These are phyloP conservation scores for Peronosclerospora sorghi DNA, from an alignment of 352 stramenopile species.

Conservation along the genomic window DNA sequence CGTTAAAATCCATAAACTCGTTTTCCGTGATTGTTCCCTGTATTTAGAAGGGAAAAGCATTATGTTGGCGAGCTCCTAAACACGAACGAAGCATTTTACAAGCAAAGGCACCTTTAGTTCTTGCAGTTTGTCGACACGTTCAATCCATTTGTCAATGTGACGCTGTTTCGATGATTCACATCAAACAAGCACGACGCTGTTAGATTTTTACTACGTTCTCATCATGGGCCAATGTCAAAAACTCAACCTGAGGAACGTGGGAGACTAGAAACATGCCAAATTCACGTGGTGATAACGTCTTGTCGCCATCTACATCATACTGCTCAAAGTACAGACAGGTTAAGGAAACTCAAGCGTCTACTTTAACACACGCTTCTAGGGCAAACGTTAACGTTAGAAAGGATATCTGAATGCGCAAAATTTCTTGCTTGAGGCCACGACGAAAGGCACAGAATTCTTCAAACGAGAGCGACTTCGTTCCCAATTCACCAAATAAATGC, in stretches of 20 bases:
- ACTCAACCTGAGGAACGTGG: slow-evolving; percentile 62
- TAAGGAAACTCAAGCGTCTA: slow-evolving; percentile 22
- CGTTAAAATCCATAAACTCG: slow-evolving; percentile 79
- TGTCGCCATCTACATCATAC: slow-evolving; percentile 79
- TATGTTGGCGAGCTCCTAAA: not conserved
- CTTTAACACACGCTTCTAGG: not conserved
- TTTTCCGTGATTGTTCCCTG: slow-evolving; percentile 63
- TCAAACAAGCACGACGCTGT: slow-evolving; percentile 11
- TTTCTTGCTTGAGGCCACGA: slow-evolving; percentile 62
- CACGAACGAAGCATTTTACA: not conserved
- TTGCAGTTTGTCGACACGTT: slow-evolving; percentile 59
- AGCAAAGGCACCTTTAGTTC: slow-evolving; percentile 33
- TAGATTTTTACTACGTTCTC: not conserved
- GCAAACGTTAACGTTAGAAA: slow-evolving; percentile 13
- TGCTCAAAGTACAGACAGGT: slow-evolving; percentile 78
- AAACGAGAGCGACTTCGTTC: slow-evolving; percentile 72
- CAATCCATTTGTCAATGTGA: slow-evolving; percentile 69
- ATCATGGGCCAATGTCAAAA: not conserved
- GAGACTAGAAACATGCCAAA: slow-evolving; percentile 85
- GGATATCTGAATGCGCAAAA: slow-evolving; percentile 86
- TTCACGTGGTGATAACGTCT: slow-evolving; percentile 63
- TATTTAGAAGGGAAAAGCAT: not conserved
- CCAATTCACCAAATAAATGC: slow-evolving; percentile 73
- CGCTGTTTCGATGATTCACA: not conserved
- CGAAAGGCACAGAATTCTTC: slow-evolving; percentile 73